A percentile compares a stretch with the other conserved stretches of the same genome.
These are phyloP conservation scores for Exophiala sideris DNA, from an alignment of 2,329 filamentous ascomycete species.

Conservation along the genomic window DNA sequence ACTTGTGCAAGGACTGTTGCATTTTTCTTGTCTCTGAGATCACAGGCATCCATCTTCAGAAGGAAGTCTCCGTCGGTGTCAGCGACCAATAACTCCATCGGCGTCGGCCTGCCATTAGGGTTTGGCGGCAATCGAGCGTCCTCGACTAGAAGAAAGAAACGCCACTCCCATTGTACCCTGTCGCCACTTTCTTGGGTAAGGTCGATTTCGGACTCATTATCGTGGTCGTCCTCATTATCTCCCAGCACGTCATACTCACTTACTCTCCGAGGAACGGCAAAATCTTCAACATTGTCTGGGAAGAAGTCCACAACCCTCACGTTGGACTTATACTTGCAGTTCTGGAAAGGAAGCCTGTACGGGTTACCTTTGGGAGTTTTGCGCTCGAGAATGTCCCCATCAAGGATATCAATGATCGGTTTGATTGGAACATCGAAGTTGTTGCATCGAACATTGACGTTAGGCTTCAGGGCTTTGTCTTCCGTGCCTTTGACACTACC, in stretches of 20 bases:
- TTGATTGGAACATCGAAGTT: slow-evolving; percentile 41
- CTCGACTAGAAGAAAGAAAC: slow-evolving; percentile 75
- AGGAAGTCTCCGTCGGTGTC: slow-evolving; percentile 56
- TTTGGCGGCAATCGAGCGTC: slow-evolving; percentile 51
- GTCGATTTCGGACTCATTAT: slow-evolving; percentile 28
- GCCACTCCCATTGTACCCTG: slow-evolving; percentile 70
- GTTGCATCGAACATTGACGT: slow-evolving; percentile 45
- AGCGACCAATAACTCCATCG: slow-evolving; percentile 67
- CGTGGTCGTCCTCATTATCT: slow-evolving; percentile 31
- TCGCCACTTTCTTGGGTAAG: slow-evolving; percentile 14
- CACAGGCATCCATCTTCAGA: slow-evolving; percentile 52
- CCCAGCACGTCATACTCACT: slow-evolving; percentile 53
- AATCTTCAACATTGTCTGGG: slow-evolving; percentile 68
- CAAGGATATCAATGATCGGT: slow-evolving; percentile 49
- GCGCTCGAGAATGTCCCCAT: slow-evolving; percentile 45
- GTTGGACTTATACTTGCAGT: slow-evolving; percentile 62
- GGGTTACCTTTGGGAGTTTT: slow-evolving; percentile 44
- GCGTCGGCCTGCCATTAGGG: slow-evolving; percentile 39
- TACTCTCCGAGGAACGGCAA: slow-evolving; percentile 53
- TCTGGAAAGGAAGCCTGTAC: slow-evolving; percentile 66
- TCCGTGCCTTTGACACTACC: not conserved
- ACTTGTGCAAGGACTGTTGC: slow-evolving; percentile 50
- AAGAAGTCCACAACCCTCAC: slow-evolving; percentile 81
- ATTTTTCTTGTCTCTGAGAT: slow-evolving; percentile 53
- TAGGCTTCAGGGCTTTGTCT: slow-evolving; percentile 2